These are phyloP conservation scores for Cryptosporidium ubiquitum DNA, from an alignment of 169 alveolate genomes.

Conservation along the genomic window DNA sequence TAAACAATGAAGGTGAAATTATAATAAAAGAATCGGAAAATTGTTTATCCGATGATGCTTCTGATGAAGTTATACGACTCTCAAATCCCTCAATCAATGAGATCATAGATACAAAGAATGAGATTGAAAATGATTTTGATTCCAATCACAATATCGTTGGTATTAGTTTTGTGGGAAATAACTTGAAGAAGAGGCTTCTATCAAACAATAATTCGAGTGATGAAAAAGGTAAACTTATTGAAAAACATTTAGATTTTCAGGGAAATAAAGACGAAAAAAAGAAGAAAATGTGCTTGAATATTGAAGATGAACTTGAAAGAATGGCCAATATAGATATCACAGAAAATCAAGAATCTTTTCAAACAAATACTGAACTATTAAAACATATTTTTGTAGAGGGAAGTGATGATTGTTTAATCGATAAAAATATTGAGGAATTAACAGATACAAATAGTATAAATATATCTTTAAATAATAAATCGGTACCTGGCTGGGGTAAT, in stretches of 20 bases:
- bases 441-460: neutral
- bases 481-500: slow-evolving; percentile 68
- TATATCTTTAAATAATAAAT: neutral
- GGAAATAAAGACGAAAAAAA: neutral
- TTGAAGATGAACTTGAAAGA: slow-evolving; percentile 66
- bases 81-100: slow-evolving; percentile 11
- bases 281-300: neutral
- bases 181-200: neutral
- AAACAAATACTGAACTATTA: neutral
- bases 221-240: neutral
- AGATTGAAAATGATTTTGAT: neutral
- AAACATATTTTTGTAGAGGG: slow-evolving; percentile 37
- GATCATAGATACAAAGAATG: neutral
- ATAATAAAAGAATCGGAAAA: neutral
- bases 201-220: neutral
- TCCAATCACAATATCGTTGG: neutral
- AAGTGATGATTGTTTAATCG: neutral
- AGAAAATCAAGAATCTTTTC: neutral
- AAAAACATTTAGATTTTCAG: neutral
- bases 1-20: neutral
- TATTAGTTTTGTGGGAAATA: neutral
- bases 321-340: slow-evolving; percentile 29
- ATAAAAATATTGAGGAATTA: neutral
- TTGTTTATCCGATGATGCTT: neutral
- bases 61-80: neutral